These are phyloP conservation scores for Aspergillus eucalypticola DNA, from an alignment of 2,329 filamentous ascomycete species.

Conservation along the genomic window DNA sequence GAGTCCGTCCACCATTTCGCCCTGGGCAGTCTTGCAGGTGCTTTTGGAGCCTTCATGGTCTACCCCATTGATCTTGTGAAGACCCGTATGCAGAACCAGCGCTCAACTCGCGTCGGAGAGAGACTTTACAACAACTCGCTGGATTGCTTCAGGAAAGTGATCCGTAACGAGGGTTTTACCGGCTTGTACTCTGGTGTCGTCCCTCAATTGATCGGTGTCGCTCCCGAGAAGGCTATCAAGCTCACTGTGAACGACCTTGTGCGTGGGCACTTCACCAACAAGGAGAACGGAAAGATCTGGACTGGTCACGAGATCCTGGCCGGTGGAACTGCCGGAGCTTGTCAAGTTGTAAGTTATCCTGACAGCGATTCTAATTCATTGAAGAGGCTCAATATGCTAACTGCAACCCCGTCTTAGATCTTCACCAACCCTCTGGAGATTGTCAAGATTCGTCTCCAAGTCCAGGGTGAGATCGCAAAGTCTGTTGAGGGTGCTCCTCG, in stretches of 20 bases:
- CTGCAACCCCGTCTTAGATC: slow-evolving; percentile 55
- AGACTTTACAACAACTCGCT: slow-evolving; percentile 94
- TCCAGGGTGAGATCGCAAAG: slow-evolving; percentile 95
- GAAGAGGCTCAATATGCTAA: slow-evolving; percentile 6
- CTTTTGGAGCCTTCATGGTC: slow-evolving; percentile 98
- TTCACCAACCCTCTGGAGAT: slow-evolving; percentile 99
- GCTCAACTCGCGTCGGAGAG: slow-evolving; percentile 77
- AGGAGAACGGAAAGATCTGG: slow-evolving; percentile 71
- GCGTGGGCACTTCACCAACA: slow-evolving; percentile 71
- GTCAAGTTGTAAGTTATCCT: slow-evolving; percentile 79
- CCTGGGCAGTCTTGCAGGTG: slow-evolving; percentile 85
- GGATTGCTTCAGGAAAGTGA: slow-evolving; percentile 90
- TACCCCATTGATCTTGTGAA: slow-evolving; percentile 99
- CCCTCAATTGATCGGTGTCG: slow-evolving; percentile 93
- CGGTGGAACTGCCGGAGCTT: slow-evolving; percentile 85
- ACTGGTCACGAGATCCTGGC: slow-evolving; percentile 74
- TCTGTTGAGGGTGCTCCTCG: slow-evolving; percentile 76
- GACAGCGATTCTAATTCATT: neutral
- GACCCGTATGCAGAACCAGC: slow-evolving; percentile 97
- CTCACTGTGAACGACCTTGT: slow-evolving; percentile 96
- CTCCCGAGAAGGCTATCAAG: slow-evolving; percentile 99
- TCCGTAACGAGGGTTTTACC: slow-evolving; percentile 84
- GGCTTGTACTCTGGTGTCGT: slow-evolving; percentile 93
- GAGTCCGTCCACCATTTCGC: slow-evolving; percentile 88
- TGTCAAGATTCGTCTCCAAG: slow-evolving; percentile 97